A percentile compares a stretch with the other conserved stretches of the same genome.
Evolutionary conservation across 805 yeast species (phyloP).

Genomic region (Kodamaea nitidulidarum): DNA sequence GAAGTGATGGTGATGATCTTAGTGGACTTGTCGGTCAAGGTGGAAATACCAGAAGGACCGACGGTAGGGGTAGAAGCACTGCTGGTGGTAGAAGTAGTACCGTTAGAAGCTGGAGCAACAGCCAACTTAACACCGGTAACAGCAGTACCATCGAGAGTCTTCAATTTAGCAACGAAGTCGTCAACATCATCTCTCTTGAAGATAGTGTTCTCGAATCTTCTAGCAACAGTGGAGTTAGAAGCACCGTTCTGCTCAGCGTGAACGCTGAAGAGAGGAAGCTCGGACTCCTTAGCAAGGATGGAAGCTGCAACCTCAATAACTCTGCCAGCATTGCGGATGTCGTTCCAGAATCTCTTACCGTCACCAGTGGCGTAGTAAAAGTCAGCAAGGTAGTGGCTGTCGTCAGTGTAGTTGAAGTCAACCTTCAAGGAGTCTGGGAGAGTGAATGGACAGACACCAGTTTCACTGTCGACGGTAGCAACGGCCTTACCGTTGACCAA

Average conservation of each 20-base stretch:
- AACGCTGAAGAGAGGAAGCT: constrained; percentile 13
- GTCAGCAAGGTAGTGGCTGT: constrained; percentile 29
- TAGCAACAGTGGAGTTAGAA: constrained; percentile 39
- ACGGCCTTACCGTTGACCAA: constrained; percentile 29
- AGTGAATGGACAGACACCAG: constrained; percentile 38
- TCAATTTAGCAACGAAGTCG: constrained; percentile 20
- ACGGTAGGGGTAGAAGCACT: constrained; percentile 11
- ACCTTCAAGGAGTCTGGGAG: constrained; percentile 27
- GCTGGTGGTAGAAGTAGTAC: constrained; percentile 11
- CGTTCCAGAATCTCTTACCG: constrained; percentile 27
- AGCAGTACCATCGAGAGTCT: constrained; percentile 24
- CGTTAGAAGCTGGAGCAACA: constrained; percentile 14
- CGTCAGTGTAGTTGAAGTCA: constrained; percentile 22
- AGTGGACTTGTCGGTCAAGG: constrained; percentile 20
- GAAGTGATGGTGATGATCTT: constrained; percentile 36
- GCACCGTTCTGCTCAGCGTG: constrained; percentile 24
- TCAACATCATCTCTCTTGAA: constrained; percentile 29
- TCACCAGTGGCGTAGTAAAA: constrained; percentile 32
- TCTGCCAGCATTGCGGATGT: constrained; percentile 33
- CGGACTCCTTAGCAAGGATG: constrained; percentile 17
- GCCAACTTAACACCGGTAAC: constrained; percentile 18
- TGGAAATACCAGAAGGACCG: constrained; percentile 14
- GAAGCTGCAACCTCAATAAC: constrained; percentile 27
- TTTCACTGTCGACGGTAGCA: constrained; percentile 37
- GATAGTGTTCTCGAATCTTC: constrained; percentile 29